Base-by-base conservation (phyloP, 2,329 filamentous ascomycete genomes). In the Ascosphaera aggregata region DNA sequence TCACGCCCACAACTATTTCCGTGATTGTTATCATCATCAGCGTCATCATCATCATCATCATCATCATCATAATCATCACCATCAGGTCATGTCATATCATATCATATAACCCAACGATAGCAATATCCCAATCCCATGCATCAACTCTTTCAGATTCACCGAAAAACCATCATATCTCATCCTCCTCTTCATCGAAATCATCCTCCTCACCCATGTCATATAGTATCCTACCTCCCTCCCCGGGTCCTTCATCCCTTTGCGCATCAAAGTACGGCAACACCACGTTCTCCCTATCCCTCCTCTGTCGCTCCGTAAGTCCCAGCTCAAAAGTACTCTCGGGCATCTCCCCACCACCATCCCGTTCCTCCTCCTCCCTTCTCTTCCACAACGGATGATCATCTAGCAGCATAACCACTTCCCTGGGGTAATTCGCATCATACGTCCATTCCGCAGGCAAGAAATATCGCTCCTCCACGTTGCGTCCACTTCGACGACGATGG, bases 151-250 rank as follows among this genome's bases (percentile, higher is more conserved):
- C n/a, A n/a, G n/a, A n/a, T n/a, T n/a, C 18, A 22, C 34, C 36
- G 31, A n/a, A 15, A 34, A 34, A 9, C 8, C 18, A 31, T 57
- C 54, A 85, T 46, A 86, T 84, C 59, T 94, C 85, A 59, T 94
- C 85, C 51, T 94, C 84, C 51, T 92, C 84, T 42, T 92, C 85
- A 48, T 93, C 85, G 59, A 94, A 95, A 54, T 95, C 84, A 57
- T 98, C 89, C 60, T 95, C 89, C 44, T 74, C 71, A 1, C 85
- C 86, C 80, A 95, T 92, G 48, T 95, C 86, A 54, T 98, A 98
- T 50, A 98, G 53, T 46, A 98, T 98, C 43, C 86, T 69, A 0
- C 89, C 89, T 3, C 89, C 86, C 49, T 92, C 82, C 0, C 85
- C 85, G 0, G 71, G 62, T 3, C 67, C 70, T 42, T 63, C 56